Evolutionary conservation across 345 rosid species (phyloP).

Genomic region (Salix purpurea): DNA sequence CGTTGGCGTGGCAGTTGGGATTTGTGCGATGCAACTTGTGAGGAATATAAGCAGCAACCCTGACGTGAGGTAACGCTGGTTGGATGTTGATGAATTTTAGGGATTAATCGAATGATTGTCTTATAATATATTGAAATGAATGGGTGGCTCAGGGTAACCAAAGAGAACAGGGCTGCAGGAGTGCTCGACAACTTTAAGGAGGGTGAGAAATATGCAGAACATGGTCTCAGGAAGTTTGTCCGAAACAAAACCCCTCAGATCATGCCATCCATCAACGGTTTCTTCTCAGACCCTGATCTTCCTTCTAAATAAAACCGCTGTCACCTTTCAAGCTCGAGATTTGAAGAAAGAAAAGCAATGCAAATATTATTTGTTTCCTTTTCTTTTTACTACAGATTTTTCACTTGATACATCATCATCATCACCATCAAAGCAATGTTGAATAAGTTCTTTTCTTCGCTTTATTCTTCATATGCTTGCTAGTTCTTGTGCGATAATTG

Average conservation of each 20-base stretch:
- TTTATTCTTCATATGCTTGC: neutral
- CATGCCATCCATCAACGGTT: slow-evolving; percentile 59
- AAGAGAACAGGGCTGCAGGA: slow-evolving; percentile 56
- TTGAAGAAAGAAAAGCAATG: neutral
- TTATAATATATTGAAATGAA: neutral
- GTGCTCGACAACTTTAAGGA: slow-evolving; percentile 50
- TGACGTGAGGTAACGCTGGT: slow-evolving; percentile 45
- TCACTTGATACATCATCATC: no score
- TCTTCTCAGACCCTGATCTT: slow-evolving; percentile 51
- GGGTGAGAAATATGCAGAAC: slow-evolving; percentile 56
- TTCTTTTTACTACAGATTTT: no score
- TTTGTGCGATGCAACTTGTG: slow-evolving; percentile 49
- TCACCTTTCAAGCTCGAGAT: neutral
- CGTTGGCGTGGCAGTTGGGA: slow-evolving; percentile 53
- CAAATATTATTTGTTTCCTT: neutral
- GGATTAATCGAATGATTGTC: neutral
- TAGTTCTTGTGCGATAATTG: neutral
- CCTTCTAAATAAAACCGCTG: slow-evolving; percentile 2
- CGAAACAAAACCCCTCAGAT: slow-evolving; percentile 38
- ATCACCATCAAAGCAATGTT: neutral
- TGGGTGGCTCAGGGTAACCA: slow-evolving; percentile 21
- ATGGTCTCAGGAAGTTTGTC: slow-evolving; percentile 45
- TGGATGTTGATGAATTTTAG: neutral
- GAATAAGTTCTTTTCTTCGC: neutral
- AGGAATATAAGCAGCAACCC: slow-evolving; percentile 54